Evolutionary conservation across 2,329 filamentous ascomycete genomes (phyloP).

Genomic region (Elsinoe fawcettii): DNA sequence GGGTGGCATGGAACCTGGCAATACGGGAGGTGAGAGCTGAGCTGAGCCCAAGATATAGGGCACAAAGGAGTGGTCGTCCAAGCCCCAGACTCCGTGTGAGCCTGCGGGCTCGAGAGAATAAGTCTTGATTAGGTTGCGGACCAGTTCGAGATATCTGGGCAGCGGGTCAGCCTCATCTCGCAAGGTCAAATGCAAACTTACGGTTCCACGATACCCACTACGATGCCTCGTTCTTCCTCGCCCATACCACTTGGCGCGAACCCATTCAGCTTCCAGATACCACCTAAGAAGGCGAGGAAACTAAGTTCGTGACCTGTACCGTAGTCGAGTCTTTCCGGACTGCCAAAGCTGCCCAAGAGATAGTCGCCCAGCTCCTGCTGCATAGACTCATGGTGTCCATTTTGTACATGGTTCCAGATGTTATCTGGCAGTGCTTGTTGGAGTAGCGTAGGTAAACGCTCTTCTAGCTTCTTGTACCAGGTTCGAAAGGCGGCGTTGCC

Average conservation of each 20-base stretch:
- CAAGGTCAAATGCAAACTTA: slow-evolving; percentile 40
- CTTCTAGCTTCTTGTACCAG: slow-evolving; percentile 67
- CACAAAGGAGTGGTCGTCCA: slow-evolving; percentile 94
- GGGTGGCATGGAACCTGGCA: slow-evolving; percentile 44
- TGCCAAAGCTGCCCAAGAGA: slow-evolving; percentile 79
- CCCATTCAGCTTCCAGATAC: slow-evolving; percentile 80
- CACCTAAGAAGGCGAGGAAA: slow-evolving; percentile 83
- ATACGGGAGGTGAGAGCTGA: slow-evolving; percentile 71
- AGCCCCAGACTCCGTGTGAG: slow-evolving; percentile 93
- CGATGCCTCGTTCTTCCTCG: slow-evolving; percentile 67
- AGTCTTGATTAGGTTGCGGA: slow-evolving; percentile 74
- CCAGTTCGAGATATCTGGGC: slow-evolving; percentile 64
- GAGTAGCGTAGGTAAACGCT: slow-evolving; percentile 50
- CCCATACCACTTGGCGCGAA: slow-evolving; percentile 55
- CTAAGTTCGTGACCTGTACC: slow-evolving; percentile 94
- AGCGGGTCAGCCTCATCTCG: neutral
- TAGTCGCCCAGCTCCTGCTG: slow-evolving; percentile 69
- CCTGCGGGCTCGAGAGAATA: slow-evolving; percentile 94
- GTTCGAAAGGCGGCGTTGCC: slow-evolving; percentile 84
- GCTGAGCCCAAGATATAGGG: slow-evolving; percentile 94
- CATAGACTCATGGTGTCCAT: slow-evolving; percentile 25
- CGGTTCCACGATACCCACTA: slow-evolving; percentile 75
- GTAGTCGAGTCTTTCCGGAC: slow-evolving; percentile 82
- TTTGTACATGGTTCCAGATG: slow-evolving; percentile 33
- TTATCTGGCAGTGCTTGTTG: slow-evolving; percentile 47